These are phyloP conservation scores for Suillus brevipes DNA, from an alignment of 768 basidiomycete genomes.

Conservation along the genomic window DNA sequence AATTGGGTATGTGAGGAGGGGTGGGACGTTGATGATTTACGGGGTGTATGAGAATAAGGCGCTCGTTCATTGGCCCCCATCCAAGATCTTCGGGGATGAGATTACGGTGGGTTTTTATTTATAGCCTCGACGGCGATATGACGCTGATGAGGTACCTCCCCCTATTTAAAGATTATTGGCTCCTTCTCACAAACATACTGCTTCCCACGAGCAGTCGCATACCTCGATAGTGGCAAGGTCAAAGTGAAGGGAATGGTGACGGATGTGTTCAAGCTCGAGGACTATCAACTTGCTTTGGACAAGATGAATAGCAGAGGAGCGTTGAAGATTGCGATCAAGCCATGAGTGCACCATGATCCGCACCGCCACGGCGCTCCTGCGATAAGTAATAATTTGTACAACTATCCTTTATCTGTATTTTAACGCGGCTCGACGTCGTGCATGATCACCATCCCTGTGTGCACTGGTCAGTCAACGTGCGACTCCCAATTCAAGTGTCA, in stretches of 20 bases:
- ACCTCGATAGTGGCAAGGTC: slow-evolving; percentile 85
- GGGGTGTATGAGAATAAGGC: slow-evolving; percentile 90
- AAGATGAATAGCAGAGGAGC: slow-evolving; percentile 68
- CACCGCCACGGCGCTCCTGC: not conserved
- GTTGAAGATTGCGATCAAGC: slow-evolving; percentile 62
- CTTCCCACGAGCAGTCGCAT: slow-evolving; percentile 89
- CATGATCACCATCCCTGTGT: not conserved
- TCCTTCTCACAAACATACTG: slow-evolving; percentile 89
- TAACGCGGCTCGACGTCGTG: not conserved
- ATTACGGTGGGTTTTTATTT: slow-evolving; percentile 44
- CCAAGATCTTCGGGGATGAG: slow-evolving; percentile 77
- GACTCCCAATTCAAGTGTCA: not conserved
- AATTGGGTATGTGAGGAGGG: slow-evolving; percentile 86
- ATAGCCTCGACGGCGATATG: not conserved
- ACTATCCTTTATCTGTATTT: not conserved
- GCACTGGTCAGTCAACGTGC: not conserved
- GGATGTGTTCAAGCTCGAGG: slow-evolving; percentile 64
- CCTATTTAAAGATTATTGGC: slow-evolving; percentile 69
- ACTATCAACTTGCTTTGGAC: slow-evolving; percentile 69
- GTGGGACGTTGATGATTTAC: slow-evolving; percentile 85
- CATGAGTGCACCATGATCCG: slow-evolving; percentile 31
- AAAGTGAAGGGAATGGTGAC: slow-evolving; percentile 80
- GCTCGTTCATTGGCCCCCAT: slow-evolving; percentile 81
- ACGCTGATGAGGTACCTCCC: not conserved
- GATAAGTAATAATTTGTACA: not conserved